Percentiles rank a stretch among this genome's conserved stretches.
phyloP scores from a whole-genome alignment of 1,284 basidiomycete species.

The Leccinum griseonigrum region DNA sequence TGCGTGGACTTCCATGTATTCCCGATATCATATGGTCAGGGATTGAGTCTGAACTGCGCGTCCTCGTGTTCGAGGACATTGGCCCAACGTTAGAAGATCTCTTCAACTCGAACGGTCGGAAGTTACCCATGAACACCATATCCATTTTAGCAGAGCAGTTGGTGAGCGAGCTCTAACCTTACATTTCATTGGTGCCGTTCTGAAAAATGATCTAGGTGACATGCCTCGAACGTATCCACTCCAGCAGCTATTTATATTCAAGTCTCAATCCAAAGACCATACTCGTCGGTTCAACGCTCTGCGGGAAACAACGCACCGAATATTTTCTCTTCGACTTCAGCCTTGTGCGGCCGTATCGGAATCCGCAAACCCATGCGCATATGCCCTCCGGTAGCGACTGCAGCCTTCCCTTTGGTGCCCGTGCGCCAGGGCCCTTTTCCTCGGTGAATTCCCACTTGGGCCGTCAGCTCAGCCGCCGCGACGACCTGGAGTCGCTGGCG shows the following conservation, averaged over 20 bases:
- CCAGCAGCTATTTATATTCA: not conserved
- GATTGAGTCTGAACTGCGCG: too few relatives aligned
- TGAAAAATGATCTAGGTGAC: not conserved
- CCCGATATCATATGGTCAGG: too few relatives aligned
- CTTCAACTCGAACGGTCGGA: not conserved
- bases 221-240: not conserved
- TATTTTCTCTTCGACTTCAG: not conserved
- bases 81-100: not conserved
- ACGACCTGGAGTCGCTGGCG: not conserved
- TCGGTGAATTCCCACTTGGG: not conserved
- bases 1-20: too few relatives aligned
- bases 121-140: not conserved
- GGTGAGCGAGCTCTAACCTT: not conserved
- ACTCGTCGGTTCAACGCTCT: not conserved
- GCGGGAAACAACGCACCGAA: too few relatives aligned
- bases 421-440: too few relatives aligned
- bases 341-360: not conserved
- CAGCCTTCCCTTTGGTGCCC: not conserved
- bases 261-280: not conserved
- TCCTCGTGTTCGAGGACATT: not conserved
- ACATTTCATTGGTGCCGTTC: not conserved
- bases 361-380: not conserved
- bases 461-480: not conserved
- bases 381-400: not conserved
- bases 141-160: not conserved